These are phyloP conservation scores for Amaranthus tricolor DNA, from an alignment of 179 eudicot species.

Conservation along the genomic window DNA sequence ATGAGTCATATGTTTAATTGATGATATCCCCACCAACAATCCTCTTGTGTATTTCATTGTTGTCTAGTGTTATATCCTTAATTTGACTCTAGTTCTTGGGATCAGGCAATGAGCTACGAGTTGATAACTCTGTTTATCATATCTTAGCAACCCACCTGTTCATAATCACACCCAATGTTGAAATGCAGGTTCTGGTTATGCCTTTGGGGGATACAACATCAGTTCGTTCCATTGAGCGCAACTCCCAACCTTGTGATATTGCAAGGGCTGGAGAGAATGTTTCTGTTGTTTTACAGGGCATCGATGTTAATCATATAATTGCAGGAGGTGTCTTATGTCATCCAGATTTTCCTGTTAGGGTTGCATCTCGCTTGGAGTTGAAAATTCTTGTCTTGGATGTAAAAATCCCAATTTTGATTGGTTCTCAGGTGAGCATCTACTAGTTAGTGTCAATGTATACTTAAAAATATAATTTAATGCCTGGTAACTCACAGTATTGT, in stretches of 20 bases:
- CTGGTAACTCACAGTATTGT: conserved; percentile 8
- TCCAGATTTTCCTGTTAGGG: conserved; percentile 86
- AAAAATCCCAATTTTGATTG: conserved; percentile 68
- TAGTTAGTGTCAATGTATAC: background rate
- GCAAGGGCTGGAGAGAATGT: conserved; percentile 97
- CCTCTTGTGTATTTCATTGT: no score
- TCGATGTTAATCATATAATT: conserved; percentile 58
- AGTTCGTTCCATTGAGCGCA: conserved; percentile 76
- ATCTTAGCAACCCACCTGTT: background rate
- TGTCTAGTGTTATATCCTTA: no score
- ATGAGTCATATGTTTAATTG: no score
- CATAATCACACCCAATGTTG: conserved; percentile 14
- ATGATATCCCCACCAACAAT: no score
- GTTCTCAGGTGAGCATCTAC: conserved; percentile 64
- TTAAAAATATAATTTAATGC: background rate
- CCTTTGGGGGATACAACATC: conserved; percentile 70
- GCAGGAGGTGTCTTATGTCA: conserved; percentile 94
- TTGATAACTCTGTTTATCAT: background rate
- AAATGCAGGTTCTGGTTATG: conserved; percentile 77
- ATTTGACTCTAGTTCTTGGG: no score
- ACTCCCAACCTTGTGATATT: conserved; percentile 57
- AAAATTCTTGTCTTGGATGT: conserved; percentile 76
- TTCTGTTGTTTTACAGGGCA: conserved; percentile 70
- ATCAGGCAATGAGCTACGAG: no score
- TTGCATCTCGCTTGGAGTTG: conserved; percentile 73